Conservation (phyloP, 2,329 filamentous ascomycete species). For the Paramyrothecium sp. region DNA sequence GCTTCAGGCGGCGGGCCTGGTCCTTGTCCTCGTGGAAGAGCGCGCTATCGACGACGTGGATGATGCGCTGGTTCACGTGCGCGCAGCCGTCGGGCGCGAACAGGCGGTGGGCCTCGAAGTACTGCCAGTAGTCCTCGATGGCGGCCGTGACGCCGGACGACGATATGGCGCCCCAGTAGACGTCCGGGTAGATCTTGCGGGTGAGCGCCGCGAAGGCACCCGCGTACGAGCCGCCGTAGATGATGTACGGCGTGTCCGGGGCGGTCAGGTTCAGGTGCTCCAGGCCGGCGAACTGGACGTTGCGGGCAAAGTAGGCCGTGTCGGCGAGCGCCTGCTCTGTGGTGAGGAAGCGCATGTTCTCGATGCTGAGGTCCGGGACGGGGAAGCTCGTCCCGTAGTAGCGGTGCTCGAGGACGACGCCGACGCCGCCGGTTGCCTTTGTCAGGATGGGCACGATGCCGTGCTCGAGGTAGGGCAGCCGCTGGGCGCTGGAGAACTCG, state of each 20-base stretch:
- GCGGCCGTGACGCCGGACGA: constrained; percentile 78
- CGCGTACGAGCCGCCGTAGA: constrained; percentile 82
- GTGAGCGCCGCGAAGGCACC: constrained; percentile 77
- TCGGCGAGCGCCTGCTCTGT: constrained; percentile 83
- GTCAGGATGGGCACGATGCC: constrained; percentile 73
- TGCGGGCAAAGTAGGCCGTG: constrained; percentile 74
- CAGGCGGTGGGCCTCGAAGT: constrained; percentile 48
- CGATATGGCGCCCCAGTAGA: constrained; percentile 76
- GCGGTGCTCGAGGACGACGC: constrained; percentile 80
- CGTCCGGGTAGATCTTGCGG: constrained; percentile 72
- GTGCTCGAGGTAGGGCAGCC: constrained; percentile 72
- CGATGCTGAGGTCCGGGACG: constrained; percentile 59
- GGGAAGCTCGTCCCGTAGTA: constrained; percentile 83
- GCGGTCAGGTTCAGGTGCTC: constrained; percentile 67
- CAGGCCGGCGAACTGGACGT: constrained; percentile 69
- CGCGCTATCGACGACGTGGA: constrained; percentile 47
- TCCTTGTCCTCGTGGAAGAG: constrained; percentile 37
- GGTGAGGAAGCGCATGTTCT: constrained; percentile 77
- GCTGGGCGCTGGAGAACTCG: constrained; percentile 62
- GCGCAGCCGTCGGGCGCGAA: constrained; percentile 61
- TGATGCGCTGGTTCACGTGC: constrained; percentile 57
- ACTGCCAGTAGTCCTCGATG: constrained; percentile 74
- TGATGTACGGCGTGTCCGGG: constrained; percentile 66
- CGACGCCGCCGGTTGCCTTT: constrained; percentile 69
- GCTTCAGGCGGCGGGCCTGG: constrained; percentile 45